Conservation (phyloP, 108 stramenopile species). For the Hondaea fermentalgiana region DNA sequence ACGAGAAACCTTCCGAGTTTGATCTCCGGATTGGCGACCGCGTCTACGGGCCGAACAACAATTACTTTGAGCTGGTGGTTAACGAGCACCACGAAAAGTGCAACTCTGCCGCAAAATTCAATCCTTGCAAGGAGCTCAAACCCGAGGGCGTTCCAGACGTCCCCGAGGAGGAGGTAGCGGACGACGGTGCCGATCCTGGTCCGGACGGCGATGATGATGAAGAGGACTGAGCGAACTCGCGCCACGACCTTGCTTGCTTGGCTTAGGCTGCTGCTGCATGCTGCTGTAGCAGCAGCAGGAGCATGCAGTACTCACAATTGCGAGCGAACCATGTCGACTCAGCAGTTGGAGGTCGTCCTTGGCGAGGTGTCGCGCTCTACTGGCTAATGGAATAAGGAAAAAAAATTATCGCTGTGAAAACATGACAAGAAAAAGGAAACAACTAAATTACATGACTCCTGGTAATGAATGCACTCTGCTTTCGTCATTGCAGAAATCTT, state of each 20-base stretch:
- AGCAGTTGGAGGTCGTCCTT: too few relatives aligned
- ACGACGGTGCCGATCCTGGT: not conserved
- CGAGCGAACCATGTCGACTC: too few relatives aligned
- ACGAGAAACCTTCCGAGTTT: not conserved
- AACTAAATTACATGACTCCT: too few relatives aligned
- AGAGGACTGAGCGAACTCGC: not conserved
- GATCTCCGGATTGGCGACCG: not conserved
- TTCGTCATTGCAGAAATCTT: too few relatives aligned
- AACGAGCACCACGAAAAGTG: conserved; percentile 9
- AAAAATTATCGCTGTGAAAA: too few relatives aligned
- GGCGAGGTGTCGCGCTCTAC: too few relatives aligned
- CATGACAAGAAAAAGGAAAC: too few relatives aligned
- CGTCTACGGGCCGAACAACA: not conserved
- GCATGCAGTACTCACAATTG: too few relatives aligned
- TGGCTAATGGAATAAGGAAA: too few relatives aligned
- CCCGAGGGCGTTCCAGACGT: not conserved
- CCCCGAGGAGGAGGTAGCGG: not conserved
- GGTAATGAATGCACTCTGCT: too few relatives aligned
- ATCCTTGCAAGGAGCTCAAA: not conserved
- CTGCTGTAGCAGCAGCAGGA: too few relatives aligned
- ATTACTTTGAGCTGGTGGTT: not conserved
- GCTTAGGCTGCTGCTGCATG: not conserved
- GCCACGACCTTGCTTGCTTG: not conserved
- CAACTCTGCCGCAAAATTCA: not conserved
- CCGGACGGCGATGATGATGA: not conserved